Percentiles rank a stretch among this genome's conserved stretches.
phyloP scores from a whole-genome alignment of 306 rosid genomes.

The Fragaria nilgerrensis region DNA sequence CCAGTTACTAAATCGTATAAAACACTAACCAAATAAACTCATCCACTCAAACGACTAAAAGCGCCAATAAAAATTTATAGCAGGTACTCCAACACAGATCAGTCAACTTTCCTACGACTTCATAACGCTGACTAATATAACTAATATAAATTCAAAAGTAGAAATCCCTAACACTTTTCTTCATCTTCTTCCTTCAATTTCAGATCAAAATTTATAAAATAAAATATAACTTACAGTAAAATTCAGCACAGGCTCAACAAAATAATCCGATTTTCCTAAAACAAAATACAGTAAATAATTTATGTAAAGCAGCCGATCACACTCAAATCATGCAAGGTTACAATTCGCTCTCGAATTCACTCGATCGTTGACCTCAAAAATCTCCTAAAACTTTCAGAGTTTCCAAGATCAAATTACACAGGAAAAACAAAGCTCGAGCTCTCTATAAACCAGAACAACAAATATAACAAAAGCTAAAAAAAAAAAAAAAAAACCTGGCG shows the following conservation, averaged over 20 bases:
- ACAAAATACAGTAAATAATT: not conserved
- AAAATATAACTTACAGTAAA: not conserved
- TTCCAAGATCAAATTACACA: not conserved
- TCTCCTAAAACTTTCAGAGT: not conserved
- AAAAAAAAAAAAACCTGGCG: not conserved
- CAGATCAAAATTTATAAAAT: not conserved
- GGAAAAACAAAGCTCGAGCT: not conserved
- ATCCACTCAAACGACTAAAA: not conserved
- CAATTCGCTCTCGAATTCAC: not conserved
- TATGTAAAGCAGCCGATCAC: not conserved
- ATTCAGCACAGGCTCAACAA: slow-evolving; percentile 4
- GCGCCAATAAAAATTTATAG: not conserved
- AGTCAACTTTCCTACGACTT: not conserved
- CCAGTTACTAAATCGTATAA: not conserved
- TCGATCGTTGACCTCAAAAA: not conserved
- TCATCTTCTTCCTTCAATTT: not conserved
- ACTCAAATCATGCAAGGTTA: not conserved
- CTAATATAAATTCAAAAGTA: not conserved
- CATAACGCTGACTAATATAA: too few relatives aligned
- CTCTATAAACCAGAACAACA: not conserved
- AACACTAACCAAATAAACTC: not conserved
- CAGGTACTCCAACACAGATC: not conserved
- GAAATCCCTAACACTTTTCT: not conserved
- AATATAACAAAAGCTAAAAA: not conserved
- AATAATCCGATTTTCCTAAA: not conserved